phyloP scores from a whole-genome alignment of 176 grass and related monocot genomes.

The Otatea glauca region DNA sequence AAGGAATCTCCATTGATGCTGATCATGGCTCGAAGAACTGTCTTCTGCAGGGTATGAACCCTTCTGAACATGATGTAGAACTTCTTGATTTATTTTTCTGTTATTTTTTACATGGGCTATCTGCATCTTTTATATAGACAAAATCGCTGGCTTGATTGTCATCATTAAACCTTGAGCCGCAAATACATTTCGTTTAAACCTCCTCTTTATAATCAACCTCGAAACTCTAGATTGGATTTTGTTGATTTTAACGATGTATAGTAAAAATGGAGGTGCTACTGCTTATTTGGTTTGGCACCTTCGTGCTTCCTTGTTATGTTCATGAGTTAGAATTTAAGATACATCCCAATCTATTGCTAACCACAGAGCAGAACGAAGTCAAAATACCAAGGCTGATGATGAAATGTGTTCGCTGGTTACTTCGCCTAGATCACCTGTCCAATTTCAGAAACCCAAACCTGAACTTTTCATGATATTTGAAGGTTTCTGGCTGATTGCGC shows the following conservation, averaged over 20 bases:
- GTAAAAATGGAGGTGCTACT: too few relatives aligned
- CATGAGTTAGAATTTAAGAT: conserved; percentile 22
- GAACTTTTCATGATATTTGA: conserved; percentile 77
- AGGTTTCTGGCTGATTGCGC: too few relatives aligned
- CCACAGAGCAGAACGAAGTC: conserved; percentile 43
- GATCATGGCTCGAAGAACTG: conserved; percentile 56
- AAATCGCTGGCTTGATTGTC: not conserved
- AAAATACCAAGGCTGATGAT: conserved; percentile 43
- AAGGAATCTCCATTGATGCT: conserved; percentile 76
- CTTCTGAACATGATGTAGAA: conserved; percentile 34
- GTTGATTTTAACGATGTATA: too few relatives aligned
- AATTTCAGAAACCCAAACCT: conserved; percentile 45
- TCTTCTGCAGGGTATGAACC: conserved; percentile 50
- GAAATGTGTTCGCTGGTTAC: conserved; percentile 72
- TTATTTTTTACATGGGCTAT: conserved; percentile 6
- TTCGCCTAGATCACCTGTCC: conserved; percentile 52
- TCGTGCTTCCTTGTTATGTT: not conserved
- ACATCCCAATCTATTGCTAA: conserved; percentile 11
- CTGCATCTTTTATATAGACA: not conserved
- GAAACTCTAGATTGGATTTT: not conserved
- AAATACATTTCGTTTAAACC: not conserved
- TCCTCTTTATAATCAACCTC: not conserved
- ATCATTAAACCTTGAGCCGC: conserved; percentile 20
- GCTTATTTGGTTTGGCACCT: too few relatives aligned
- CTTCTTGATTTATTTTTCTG: conserved; percentile 1